Evolutionary conservation across 352 stramenopile genomes (phyloP), one percentile per base, ranked within the genome.

Genomic region (Blastocystis sp.): DNA sequence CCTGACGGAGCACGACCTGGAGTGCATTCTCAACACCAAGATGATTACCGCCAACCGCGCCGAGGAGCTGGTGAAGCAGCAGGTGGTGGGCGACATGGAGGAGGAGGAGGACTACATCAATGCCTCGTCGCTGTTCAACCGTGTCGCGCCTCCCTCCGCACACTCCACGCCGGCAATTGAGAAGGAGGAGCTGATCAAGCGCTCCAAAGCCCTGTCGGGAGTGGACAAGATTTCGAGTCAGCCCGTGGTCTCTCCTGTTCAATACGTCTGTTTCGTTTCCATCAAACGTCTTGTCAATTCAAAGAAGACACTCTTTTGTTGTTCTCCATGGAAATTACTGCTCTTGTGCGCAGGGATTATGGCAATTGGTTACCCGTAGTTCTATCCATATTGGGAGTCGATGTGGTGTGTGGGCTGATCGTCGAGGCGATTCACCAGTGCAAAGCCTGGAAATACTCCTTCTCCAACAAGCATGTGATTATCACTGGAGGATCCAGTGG

Each of bases 401-500:
- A 88, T 61, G 34, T 88, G 45, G 17, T 70, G 10, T 40, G 64
- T 28, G 41, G 28, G 5, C 43, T 88, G 28, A 60, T 76, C 14
- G 53, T 53, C 5, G 78, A 88, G 53, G 28, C 76, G 5, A 23
- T 79, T 61, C 64, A 88, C 45, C 61, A 41, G 23, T 52, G 56
- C n/a, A 23, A 34, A 34, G 41, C 78, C 1, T 88, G 28, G 21
- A 60, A 43, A n/a, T 88, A 88, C 19, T 62, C 67, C 1, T 88
- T 88, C 23, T n/a, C 28, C 17, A 48, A 48, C n/a, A 76, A 79
- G 23, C 78, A 88, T 60, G 64, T 79, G 9, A 21, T 88, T 41
- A 88, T 88, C 40, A 88, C 78, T 2, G 78, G 78, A 62, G 78
- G 78, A 66, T 88, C 78, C 3, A 79, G 67, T 28, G 78, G 78